Base-by-base conservation (phyloP, 768 basidiomycete species). In the Leccinum obscurum region DNA sequence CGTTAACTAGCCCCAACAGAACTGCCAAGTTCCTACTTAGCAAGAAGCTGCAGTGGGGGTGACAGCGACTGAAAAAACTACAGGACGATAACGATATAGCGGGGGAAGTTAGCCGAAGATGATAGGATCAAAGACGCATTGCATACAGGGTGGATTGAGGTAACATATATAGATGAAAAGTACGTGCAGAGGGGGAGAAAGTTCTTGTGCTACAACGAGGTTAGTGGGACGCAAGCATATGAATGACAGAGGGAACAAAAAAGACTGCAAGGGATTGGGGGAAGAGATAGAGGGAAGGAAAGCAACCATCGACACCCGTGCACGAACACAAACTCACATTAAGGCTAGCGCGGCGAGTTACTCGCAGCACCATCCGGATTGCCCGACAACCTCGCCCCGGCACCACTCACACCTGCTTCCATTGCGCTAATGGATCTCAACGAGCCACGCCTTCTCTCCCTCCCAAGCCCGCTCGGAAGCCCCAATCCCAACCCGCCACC, bases 371-470 rank as follows among this genome's bases (percentile, higher is more conserved):
- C 69, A 54, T 80, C 78, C 68, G 74, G 65, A 62, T 73, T 71
- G 34, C 76, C 76, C 3, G 79, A 69, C 13, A 78, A 71, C 59
- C 80, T 79, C 51, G 57, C 74, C 68, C 44, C 20, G 44, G 11
- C 75, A 58, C 60, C 74, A 70, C 63, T 56, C 10, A 64, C 61
- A 17, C 55, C 60, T 1, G 46, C 32, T 30, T 63, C 73, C 50
- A 62, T 56, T 28, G 55, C 67, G 32, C 73, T 66, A 55, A 62
- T 67, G 17, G 75, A 75, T 41, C 73, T 72, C 46, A 73, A 62
- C 8, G 76, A 77, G 37, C 72, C 72, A 22, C 68, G 60, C 46
- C 69, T 63, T 46, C 64, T 68, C 68, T 61, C 70, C 28, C 64
- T 66, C 62, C 59, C 62, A 64, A 59, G 58, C 55, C 58, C 63